These are phyloP conservation scores for Pholiota adiposa DNA, from an alignment of 1,284 basidiomycete genomes.

Conservation along the genomic window DNA sequence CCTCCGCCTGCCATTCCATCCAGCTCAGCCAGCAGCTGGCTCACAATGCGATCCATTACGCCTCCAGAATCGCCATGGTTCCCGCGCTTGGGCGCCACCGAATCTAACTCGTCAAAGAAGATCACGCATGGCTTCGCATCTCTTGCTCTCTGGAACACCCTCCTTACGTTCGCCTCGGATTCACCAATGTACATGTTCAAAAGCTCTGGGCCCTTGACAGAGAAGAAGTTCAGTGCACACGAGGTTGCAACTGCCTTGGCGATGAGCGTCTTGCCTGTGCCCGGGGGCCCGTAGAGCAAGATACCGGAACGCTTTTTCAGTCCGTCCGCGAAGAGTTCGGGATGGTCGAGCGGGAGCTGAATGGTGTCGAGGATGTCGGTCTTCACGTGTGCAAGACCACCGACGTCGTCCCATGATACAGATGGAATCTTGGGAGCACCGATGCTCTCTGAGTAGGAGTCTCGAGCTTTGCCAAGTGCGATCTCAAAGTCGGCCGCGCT, in stretches of 20 bases:
- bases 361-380: conserved; percentile 96
- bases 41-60: conserved; percentile 98
- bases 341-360: conserved; percentile 92
- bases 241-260: conserved; percentile 95
- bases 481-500: conserved; percentile 72
- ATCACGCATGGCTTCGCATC: conserved; percentile 93
- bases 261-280: conserved; percentile 94
- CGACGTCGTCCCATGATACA: conserved; percentile 98
- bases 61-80: conserved; percentile 95
- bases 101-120: conserved; percentile 98
- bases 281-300: conserved; percentile 91
- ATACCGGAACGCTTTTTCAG: conserved; percentile 96
- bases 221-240: conserved; percentile 91
- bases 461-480: conserved; percentile 79
- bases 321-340: conserved; percentile 92
- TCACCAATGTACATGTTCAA: conserved; percentile 99
- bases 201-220: conserved; percentile 96
- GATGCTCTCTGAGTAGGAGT: conserved; percentile 89
- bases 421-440: conserved; percentile 97
- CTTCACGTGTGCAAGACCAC: conserved; percentile 90
- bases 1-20: conserved; percentile 85
- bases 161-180: conserved; percentile 94
- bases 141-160: conserved; percentile 90
- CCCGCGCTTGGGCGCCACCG: conserved; percentile 94
- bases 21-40: conserved; percentile 93